Evolutionary conservation across 805 yeast genomes (phyloP).

Genomic region (Hanseniaspora vineae): DNA sequence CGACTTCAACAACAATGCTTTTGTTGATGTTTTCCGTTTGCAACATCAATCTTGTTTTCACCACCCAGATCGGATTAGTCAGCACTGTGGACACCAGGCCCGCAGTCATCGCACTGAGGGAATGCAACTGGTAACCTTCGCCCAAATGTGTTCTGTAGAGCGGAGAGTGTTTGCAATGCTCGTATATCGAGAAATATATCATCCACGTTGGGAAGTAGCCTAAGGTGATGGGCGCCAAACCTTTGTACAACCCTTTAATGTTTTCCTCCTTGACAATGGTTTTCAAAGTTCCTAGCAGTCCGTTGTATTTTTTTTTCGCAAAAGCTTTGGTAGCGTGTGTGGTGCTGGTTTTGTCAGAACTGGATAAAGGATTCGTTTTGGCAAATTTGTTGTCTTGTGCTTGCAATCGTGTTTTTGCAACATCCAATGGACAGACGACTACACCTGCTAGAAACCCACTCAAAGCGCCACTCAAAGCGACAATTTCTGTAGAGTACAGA

Average conservation of each 20-base stretch:
- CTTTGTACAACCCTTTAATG: constrained; percentile 70
- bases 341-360: no score
- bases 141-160: constrained; percentile 7
- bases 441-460: constrained; percentile 88
- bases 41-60: constrained; percentile 87
- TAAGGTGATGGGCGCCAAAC: constrained; percentile 79
- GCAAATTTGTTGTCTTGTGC: constrained; percentile 51
- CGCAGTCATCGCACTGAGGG: constrained; percentile 63
- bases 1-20: no score
- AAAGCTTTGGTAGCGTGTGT: background rate
- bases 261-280: constrained; percentile 73
- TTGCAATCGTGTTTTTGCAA: constrained; percentile 85
- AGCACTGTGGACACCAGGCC: constrained; percentile 75
- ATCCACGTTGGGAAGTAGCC: constrained; percentile 98
- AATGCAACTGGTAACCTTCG: constrained; percentile 27
- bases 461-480: constrained; percentile 83
- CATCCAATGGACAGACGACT: constrained; percentile 89
- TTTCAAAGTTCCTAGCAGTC: constrained; percentile 48
- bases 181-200: constrained; percentile 86
- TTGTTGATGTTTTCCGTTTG: constrained; percentile 31
- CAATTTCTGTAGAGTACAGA: constrained; percentile 35
- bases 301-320: constrained; percentile 33
- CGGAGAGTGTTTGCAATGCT: constrained; percentile 42
- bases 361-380: no score
- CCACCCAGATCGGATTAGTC: constrained; percentile 97